Conservation (phyloP, 2,329 filamentous ascomycete genomes). For the Fusarium pseudonygamai region DNA sequence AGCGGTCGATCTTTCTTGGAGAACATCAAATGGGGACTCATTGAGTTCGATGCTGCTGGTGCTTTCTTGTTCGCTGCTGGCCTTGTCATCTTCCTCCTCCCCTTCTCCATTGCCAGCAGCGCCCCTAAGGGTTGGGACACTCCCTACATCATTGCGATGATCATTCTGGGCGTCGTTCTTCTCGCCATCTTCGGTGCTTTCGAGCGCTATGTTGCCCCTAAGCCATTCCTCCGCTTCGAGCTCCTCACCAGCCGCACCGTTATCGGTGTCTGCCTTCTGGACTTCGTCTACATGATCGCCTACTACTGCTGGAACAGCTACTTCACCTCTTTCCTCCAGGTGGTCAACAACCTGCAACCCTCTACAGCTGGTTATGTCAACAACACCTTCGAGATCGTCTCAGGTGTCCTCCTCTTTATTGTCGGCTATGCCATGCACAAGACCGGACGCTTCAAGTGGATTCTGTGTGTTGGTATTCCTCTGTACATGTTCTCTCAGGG, state of each 20-base stretch:
- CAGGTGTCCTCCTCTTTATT: slow-evolving; percentile 56
- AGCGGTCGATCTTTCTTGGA: slow-evolving; percentile 56
- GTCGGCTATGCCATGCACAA: slow-evolving; percentile 58
- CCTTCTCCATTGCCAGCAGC: slow-evolving; percentile 62
- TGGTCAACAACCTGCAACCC: slow-evolving; percentile 58
- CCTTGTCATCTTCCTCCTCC: slow-evolving; percentile 64
- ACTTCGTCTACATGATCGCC: slow-evolving; percentile 52
- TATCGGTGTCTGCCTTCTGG: slow-evolving; percentile 57
- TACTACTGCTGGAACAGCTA: slow-evolving; percentile 60
- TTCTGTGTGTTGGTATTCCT: slow-evolving; percentile 59
- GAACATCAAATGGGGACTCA: slow-evolving; percentile 48
- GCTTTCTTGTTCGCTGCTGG: slow-evolving; percentile 62
- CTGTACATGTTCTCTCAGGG: slow-evolving; percentile 63
- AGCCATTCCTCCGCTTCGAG: slow-evolving; percentile 64
- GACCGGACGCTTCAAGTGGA: slow-evolving; percentile 63
- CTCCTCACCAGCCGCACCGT: slow-evolving; percentile 60
- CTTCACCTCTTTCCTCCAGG: slow-evolving; percentile 61
- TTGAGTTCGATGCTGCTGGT: slow-evolving; percentile 51
- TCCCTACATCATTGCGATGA: slow-evolving; percentile 63
- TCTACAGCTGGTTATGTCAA: slow-evolving; percentile 59
- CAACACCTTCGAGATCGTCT: slow-evolving; percentile 60
- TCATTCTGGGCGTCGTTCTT: slow-evolving; percentile 64
- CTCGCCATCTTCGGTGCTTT: slow-evolving; percentile 62
- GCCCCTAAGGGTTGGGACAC: slow-evolving; percentile 57
- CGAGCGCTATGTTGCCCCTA: slow-evolving; percentile 64